A percentile compares a stretch with the other conserved stretches of the same genome.
Evolutionary conservation across 1,284 basidiomycete genomes (phyloP).

Genomic region (Sphaerobolus stellatus): DNA sequence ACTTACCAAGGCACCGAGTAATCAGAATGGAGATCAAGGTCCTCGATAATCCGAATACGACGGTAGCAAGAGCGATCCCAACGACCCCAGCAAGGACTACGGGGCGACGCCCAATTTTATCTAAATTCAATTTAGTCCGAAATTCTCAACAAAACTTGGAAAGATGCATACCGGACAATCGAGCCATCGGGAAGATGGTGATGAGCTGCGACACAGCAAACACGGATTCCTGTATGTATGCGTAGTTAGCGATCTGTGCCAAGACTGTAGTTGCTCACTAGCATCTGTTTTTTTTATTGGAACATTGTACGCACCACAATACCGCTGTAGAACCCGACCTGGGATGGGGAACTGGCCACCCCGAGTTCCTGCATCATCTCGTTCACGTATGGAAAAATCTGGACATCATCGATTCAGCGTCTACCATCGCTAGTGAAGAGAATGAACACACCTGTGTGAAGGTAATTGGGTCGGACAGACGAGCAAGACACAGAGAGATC

Average conservation of each 20-base stretch:
- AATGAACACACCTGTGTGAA: constrained; percentile 43
- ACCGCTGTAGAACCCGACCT: constrained; percentile 14
- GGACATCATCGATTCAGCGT: neutral
- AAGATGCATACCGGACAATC: constrained; percentile 12
- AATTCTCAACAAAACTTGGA: too few species aligned
- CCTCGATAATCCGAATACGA: neutral
- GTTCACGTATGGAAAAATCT: constrained; percentile 13
- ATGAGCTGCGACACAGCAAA: constrained; percentile 61
- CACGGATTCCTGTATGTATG: constrained; percentile 50
- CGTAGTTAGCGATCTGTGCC: too few species aligned
- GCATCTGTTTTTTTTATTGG: too few species aligned
- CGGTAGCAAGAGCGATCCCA: neutral
- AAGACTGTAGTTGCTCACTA: too few species aligned
- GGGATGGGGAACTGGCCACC: constrained; percentile 2
- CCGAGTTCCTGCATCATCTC: constrained; percentile 8
- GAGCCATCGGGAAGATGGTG: constrained; percentile 51
- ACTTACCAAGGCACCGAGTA: neutral
- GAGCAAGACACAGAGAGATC: constrained; percentile 49
- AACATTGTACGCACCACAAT: constrained; percentile 5
- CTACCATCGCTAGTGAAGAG: neutral
- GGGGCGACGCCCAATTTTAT: neutral
- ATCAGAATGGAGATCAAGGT: neutral
- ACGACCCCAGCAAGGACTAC: neutral
- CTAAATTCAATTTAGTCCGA: too few species aligned
- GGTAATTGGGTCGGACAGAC: constrained; percentile 22